Evolutionary conservation across 2,329 filamentous ascomycete species (phyloP).

Genomic region (Colletotrichum plurivorum): DNA sequence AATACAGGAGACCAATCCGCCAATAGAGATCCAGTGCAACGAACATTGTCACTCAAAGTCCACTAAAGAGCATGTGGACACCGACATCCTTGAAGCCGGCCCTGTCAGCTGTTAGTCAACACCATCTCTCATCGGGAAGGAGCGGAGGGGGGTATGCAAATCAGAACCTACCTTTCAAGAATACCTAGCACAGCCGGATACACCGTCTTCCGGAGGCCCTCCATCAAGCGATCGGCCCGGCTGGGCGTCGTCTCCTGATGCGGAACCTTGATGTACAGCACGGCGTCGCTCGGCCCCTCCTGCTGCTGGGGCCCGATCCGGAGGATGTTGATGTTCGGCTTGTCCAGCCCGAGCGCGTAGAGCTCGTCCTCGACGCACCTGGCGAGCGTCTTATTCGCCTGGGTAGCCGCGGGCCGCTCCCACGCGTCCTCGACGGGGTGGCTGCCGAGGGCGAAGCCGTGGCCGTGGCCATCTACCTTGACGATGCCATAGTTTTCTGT

Average conservation of each 20-base stretch:
- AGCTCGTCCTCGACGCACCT: neutral
- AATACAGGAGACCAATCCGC: no score
- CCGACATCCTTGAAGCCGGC: neutral
- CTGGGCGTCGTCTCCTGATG: no score
- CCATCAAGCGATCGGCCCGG: neutral
- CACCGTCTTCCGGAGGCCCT: neutral
- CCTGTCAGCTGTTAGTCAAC: neutral
- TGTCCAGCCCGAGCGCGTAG: neutral
- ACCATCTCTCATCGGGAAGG: neutral
- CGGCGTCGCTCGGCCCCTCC: neutral
- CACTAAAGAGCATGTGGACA: neutral
- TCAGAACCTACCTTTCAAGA: neutral
- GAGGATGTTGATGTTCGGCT: neutral
- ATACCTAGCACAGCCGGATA: neutral
- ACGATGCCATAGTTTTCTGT: neutral
- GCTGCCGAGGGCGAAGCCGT: neutral
- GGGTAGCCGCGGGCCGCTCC: neutral
- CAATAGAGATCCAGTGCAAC: no score
- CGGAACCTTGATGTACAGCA: neutral
- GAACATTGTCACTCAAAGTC: no score
- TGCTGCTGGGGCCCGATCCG: neutral
- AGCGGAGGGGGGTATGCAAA: neutral
- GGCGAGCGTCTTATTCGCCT: neutral
- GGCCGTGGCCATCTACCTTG: neutral
- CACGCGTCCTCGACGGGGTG: neutral